Evolutionary conservation across 164 flowering plant genomes (phyloP), one percentile per base, ranked within the genome.

Genomic region (Protea cynaroides): DNA sequence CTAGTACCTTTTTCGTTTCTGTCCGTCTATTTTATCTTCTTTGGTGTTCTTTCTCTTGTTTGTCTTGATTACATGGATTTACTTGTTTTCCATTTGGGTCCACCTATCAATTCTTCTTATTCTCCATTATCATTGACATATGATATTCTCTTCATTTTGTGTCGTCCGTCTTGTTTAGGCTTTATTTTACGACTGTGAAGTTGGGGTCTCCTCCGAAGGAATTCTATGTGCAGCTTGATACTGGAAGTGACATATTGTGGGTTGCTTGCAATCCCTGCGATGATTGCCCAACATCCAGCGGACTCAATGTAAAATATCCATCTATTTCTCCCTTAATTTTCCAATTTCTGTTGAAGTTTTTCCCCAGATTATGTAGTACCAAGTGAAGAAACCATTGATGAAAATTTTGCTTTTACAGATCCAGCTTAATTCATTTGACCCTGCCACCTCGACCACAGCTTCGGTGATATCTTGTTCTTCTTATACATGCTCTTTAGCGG

Each of bases 161-260:
- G 46, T 40, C 8, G 10, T 40, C 1, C 13, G 1, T 40, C 14
- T 8, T 9, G 10, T 40, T 40, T 40, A 40, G 46, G 46, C 46
- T 40, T 40, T 40, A 40, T 40, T 40, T 40, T 40, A 40, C 46
- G 14, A 40, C 13, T 4, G 46, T 40, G 46, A 40, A 40, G 9
- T 40, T 40, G 46, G 46, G 46, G 14, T 40, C 46, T 40, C 46
- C 46, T 40, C 46, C 46, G 43, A 84, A 61, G 62, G 96, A 91
- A 52, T 91, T 81, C 73, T 75, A 74, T 79, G 97, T 94, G 49
- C 99, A 94, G 74, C 88, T 94, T 69, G 99, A 94, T 70, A 89
- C 97, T 0, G 99, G 99, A 76, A 94, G 99, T 67, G 96, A 94
- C 73, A 88, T 89, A 19, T 70, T 91, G 58, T 94, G 99, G 99